A percentile compares a stretch with the other conserved stretches of the same genome.
Conservation (phyloP, 495 filamentous ascomycete genomes). For the Tuber aestivum region DNA sequence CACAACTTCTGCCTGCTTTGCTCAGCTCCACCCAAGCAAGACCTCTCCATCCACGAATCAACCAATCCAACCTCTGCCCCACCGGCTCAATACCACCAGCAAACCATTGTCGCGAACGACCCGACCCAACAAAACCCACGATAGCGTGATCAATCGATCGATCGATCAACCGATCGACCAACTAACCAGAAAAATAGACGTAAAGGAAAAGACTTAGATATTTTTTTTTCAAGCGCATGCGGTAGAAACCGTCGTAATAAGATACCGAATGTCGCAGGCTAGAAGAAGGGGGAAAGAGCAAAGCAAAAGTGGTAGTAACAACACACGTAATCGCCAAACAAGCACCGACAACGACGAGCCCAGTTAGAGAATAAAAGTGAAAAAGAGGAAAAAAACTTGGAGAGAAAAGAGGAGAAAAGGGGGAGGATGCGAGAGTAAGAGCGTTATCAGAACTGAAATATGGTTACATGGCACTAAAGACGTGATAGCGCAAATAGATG, state of each 20-base stretch:
- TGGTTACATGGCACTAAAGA: slow-evolving; percentile 37
- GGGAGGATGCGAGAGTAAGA: neutral
- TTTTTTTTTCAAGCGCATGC: neutral
- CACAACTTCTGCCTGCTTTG: neutral
- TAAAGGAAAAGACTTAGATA: neutral
- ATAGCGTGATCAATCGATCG: neutral
- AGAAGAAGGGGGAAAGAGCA: neutral
- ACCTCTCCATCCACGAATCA: slow-evolving; percentile 12
- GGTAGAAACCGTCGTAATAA: slow-evolving; percentile 22
- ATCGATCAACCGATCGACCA: neutral
- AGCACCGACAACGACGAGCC: slow-evolving; percentile 2
- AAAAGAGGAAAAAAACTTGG: neutral
- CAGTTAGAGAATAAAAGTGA: neutral
- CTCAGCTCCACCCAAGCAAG: neutral
- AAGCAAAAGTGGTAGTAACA: neutral
- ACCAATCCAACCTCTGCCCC: slow-evolving; percentile 25
- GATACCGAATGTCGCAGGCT: neutral
- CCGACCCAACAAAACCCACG: neutral
- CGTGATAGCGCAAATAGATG: slow-evolving; percentile 9
- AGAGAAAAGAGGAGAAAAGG: slow-evolving; percentile 16
- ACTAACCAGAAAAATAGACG: neutral
- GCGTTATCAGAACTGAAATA: slow-evolving; percentile 29
- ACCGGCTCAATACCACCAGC: slow-evolving; percentile 1
- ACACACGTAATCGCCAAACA: slow-evolving; percentile 3
- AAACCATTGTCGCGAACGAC: neutral